Base-by-base conservation (phyloP, 1,284 basidiomycete genomes). In the Coniophora puteana region DNA sequence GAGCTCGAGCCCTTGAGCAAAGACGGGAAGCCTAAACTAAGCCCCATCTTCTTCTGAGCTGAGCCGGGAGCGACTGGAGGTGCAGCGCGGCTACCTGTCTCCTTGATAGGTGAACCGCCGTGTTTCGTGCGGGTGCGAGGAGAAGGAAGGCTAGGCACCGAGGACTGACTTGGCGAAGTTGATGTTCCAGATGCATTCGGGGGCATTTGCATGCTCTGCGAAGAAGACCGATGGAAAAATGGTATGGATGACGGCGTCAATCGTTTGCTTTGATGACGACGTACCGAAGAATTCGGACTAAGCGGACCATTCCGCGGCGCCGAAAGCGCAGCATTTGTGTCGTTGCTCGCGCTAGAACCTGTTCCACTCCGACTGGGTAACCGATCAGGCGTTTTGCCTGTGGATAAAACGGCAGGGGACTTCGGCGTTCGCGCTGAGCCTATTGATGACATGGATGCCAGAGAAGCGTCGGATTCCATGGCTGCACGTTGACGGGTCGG, bases 211-310 rank as follows among this genome's bases (percentile, higher is more conserved):
- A 89, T 83, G 2, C 89, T 92, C 51, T 92, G 88, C 1, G 91
- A 93, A 14, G 92, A 93, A 2, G 91, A 89, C 14, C 93, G 85
- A 29, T 92, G 79, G 72, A 96, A 96, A 67, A 97, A 97, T 1
- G 93, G 94, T 49, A 97, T 96, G 7, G 91, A 89, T 12, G 91
- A 94, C 1, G 93, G 93, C 0, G 93, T 95, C 36, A 93, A 78
- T 36, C 93, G 80, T 57, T 82, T 89, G 11, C 80, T 82, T 38
- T 79, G 77, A 30, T 76, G 74, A 32, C 82, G 76, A 40, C 79
- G 76, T 33, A 82, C 58, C 16, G 82, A 86, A 11, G 79, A 72
- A 14, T 78, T 68, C 21, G 85, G 84, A 51, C 83, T 88, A 8
- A 85, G 71, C 20, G 84, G 80, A n/a, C 69, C 76, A 29, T 65